Percentiles rank a stretch among this genome's conserved stretches.
Conservation (phyloP, 2,329 filamentous ascomycete species). For the Epichloe aotearoae region DNA sequence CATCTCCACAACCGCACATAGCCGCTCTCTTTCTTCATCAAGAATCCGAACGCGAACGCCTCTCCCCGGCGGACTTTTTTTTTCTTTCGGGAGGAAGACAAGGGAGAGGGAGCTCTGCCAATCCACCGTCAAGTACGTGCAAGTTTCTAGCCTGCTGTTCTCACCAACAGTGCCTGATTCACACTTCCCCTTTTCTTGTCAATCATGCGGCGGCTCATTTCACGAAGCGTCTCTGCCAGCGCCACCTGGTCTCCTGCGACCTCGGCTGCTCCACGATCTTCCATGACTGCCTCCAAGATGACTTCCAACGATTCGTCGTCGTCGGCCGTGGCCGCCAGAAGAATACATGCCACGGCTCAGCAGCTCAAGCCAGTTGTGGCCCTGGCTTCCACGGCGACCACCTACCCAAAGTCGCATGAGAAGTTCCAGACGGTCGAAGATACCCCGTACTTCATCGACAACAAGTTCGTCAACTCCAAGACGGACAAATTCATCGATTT, state of each 20-base stretch:
- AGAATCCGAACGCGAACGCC: slow-evolving; percentile 1
- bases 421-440: slow-evolving; percentile 53
- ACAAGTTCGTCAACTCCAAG: slow-evolving; percentile 57
- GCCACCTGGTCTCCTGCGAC: slow-evolving; percentile 20
- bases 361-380: slow-evolving; percentile 40
- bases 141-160: not conserved
- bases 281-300: slow-evolving; percentile 21
- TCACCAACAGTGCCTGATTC: not conserved
- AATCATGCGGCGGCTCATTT: slow-evolving; percentile 34
- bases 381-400: slow-evolving; percentile 41
- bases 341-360: slow-evolving; percentile 43
- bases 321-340: slow-evolving; percentile 29
- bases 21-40: not conserved
- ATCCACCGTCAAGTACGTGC: slow-evolving; percentile 2
- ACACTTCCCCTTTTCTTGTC: not conserved
- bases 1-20: slow-evolving; percentile 2
- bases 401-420: slow-evolving; percentile 60
- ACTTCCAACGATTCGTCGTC: slow-evolving; percentile 19
- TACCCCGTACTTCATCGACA: slow-evolving; percentile 73
- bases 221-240: slow-evolving; percentile 24
- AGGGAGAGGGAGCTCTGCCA: not conserved
- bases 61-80: not conserved
- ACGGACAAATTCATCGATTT: slow-evolving; percentile 65
- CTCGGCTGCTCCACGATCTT: slow-evolving; percentile 13
- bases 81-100: not conserved